Base-by-base conservation (phyloP, 768 basidiomycete species). In the Saitozyma podzolica region DNA sequence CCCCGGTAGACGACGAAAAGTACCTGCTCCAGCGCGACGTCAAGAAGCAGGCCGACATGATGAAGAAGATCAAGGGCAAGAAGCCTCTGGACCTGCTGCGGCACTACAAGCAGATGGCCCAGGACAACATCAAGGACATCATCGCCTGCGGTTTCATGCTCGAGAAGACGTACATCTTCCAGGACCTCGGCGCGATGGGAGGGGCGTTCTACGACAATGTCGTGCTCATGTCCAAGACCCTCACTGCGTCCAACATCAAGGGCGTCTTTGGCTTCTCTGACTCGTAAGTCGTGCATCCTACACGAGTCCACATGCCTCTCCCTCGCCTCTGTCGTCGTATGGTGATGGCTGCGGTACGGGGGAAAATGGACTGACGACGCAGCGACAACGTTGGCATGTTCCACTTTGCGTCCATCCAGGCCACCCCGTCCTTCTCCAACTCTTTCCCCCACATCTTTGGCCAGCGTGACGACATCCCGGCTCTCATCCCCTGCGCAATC, bases 401-500 rank as follows among this genome's bases (percentile, higher is more conserved):
- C 62, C 94, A 97, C 81, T 99, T 99, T 78, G 91, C 89, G 42
- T 84, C 96, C 39, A 87, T 99, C 67, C 96, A 99, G 80, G 92
- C 96, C 8, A 87, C 94, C 0, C 94, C 96, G 0, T 90, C 92
- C 16, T 99, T 99, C 83, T 93, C 92, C 65, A 95, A 93, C 80
- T 96, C 94, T 11, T 99, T 98, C 83, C 94, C 96, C 17, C 92
- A 99, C 64, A 98, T 99, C 67, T 99, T 93, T 72, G 94, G 93
- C 56, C 83, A 85, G 6, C 82, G 82, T 47, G 85, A 86, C 60
- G 88, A 91, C 78, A 86, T 97, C 54, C 95, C 95, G 2, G 91
- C 88, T 77, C 84, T 99, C 40, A 99, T 99, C 68, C 95, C 95
- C 11, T 98, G 95, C 74, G 96, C 96, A 13, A 98, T 99, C 78